phyloP scores from a whole-genome alignment of 805 yeast genomes.

The Kodamaea nitidulidarum region DNA sequence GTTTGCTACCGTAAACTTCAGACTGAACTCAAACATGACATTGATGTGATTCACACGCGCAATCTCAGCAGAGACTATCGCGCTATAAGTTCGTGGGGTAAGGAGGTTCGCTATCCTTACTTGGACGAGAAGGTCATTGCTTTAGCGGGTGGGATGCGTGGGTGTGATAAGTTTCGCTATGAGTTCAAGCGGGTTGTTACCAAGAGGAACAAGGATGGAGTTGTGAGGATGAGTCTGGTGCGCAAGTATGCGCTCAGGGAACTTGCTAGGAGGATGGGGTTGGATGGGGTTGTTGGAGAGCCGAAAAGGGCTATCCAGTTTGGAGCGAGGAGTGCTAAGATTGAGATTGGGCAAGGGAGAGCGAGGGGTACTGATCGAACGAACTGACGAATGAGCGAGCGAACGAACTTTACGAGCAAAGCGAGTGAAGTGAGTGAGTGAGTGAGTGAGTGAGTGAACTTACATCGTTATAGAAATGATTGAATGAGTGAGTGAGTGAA shows the following conservation, averaged over 20 bases:
- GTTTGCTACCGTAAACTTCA: slow-evolving; percentile 41
- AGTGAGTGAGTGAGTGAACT: no score
- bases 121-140: slow-evolving; percentile 60
- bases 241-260: slow-evolving; percentile 58
- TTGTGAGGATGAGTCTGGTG: slow-evolving; percentile 18
- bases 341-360: slow-evolving; percentile 76
- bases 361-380: slow-evolving; percentile 68
- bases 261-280: slow-evolving; percentile 50
- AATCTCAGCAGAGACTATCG: slow-evolving; percentile 91
- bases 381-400: not conserved
- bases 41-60: slow-evolving; percentile 67
- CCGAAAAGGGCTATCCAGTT: slow-evolving; percentile 94
- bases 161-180: slow-evolving; percentile 40
- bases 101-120: slow-evolving; percentile 86
- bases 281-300: slow-evolving; percentile 61
- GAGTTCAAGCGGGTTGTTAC: slow-evolving; percentile 21
- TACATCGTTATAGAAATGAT: no score
- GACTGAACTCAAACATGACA: slow-evolving; percentile 63
- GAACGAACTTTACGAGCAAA: not conserved
- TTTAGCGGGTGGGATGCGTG: slow-evolving; percentile 48
- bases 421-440: no score
- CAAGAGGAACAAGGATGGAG: slow-evolving; percentile 26
- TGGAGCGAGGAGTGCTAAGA: slow-evolving; percentile 92
- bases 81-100: slow-evolving; percentile 81
- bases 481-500: no score